A percentile compares a stretch with the other conserved stretches of the same genome.
Evolutionary conservation across 2,329 filamentous ascomycete genomes (phyloP).

Genomic region (Chrysoporthe austroafricana): DNA sequence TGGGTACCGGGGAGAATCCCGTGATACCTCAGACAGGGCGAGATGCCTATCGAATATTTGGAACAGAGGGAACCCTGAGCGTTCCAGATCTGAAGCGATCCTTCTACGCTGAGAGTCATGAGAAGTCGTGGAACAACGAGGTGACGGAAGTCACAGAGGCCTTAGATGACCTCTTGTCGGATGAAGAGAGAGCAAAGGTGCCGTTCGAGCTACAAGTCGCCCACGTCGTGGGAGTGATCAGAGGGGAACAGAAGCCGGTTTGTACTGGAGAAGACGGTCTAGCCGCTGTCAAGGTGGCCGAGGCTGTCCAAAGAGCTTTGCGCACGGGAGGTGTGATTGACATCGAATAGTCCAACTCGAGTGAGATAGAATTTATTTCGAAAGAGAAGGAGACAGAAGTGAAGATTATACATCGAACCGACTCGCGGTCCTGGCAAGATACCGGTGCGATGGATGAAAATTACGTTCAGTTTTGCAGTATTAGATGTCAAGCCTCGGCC

Average conservation of each 20-base stretch:
- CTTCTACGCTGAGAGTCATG: slow-evolving; percentile 11
- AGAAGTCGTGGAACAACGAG: slow-evolving; percentile 20
- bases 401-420: too few species aligned
- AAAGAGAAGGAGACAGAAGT: too few species aligned
- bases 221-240: slow-evolving; percentile 17
- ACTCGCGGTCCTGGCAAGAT: too few species aligned
- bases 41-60: slow-evolving; percentile 54
- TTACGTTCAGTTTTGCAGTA: too few species aligned
- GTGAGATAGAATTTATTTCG: neutral
- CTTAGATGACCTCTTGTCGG: slow-evolving; percentile 14
- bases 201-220: slow-evolving; percentile 26
- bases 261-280: slow-evolving; percentile 24
- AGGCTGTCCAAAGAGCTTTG: slow-evolving; percentile 24
- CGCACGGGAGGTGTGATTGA: slow-evolving; percentile 10
- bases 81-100: slow-evolving; percentile 28
- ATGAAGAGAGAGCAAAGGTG: slow-evolving; percentile 15
- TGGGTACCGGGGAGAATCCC: slow-evolving; percentile 62
- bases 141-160: slow-evolving; percentile 13
- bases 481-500: too few species aligned
- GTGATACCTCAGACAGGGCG: slow-evolving; percentile 47
- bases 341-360: neutral
- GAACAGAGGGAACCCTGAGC: slow-evolving; percentile 29
- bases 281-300: slow-evolving; percentile 22
- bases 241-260: slow-evolving; percentile 6
- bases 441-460: too few species aligned